phyloP scores from a whole-genome alignment of 495 filamentous ascomycete genomes.

The Podospora tetraspora region DNA sequence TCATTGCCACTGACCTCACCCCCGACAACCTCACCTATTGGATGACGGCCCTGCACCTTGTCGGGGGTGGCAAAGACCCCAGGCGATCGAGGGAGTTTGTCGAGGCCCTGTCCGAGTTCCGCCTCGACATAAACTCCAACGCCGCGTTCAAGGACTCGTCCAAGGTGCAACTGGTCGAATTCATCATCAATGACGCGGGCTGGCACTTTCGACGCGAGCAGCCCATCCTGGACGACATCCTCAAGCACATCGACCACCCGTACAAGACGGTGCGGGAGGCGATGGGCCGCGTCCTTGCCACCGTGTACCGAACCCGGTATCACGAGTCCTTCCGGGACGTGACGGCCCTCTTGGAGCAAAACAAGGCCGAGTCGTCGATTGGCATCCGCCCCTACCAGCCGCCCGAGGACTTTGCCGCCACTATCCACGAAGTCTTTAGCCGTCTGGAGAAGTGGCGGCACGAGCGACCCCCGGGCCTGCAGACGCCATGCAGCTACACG shows the following conservation, averaged over 20 bases:
- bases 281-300: constrained; percentile 83
- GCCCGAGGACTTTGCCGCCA: constrained; percentile 64
- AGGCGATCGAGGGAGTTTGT: constrained; percentile 80
- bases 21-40: constrained; percentile 94
- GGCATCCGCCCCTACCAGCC: constrained; percentile 80
- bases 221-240: constrained; percentile 84
- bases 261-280: constrained; percentile 96
- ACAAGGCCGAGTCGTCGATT: constrained; percentile 74
- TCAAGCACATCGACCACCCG: constrained; percentile 88
- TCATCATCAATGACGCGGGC: constrained; percentile 78
- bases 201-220: constrained; percentile 94
- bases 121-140: constrained; percentile 89
- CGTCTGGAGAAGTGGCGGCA: constrained; percentile 83
- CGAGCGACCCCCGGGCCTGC: constrained; percentile 78
- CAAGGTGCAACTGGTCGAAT: constrained; percentile 87
- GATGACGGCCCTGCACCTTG: constrained; percentile 86
- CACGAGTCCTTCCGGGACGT: constrained; percentile 88
- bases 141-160: constrained; percentile 99
- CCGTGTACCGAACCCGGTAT: constrained; percentile 82
- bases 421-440: constrained; percentile 70
- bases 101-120: constrained; percentile 76
- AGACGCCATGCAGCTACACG: constrained; percentile 90
- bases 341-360: constrained; percentile 63
- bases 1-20: constrained; percentile 84
- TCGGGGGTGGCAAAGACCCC: constrained; percentile 74